A percentile compares a stretch with the other conserved stretches of the same genome.
Evolutionary conservation across 2,329 filamentous ascomycete species (phyloP).

Genomic region (Hypoxylon sp.): DNA sequence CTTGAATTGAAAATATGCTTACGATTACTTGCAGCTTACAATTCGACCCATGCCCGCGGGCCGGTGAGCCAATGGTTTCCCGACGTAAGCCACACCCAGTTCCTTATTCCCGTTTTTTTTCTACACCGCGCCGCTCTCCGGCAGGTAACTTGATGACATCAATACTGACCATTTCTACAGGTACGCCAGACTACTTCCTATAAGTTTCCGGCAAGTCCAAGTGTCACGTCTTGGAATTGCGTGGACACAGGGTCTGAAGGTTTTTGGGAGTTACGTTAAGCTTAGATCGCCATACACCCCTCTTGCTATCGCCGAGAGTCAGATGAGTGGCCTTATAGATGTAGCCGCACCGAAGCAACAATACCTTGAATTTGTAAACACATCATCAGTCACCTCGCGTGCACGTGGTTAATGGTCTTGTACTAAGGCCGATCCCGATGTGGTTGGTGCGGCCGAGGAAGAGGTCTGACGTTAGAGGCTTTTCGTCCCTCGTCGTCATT

Average conservation of each 20-base stretch:
- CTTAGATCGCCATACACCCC: constrained; percentile 27
- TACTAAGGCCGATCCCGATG: constrained; percentile 10
- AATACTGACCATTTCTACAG: constrained; percentile 49
- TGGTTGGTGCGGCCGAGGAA: constrained; percentile 4
- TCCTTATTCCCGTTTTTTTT: constrained; percentile 34
- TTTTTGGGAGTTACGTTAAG: constrained; percentile 28
- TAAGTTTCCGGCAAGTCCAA: constrained; percentile 57
- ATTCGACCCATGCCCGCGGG: constrained; percentile 97
- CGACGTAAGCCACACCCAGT: constrained; percentile 66
- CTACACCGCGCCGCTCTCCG: not conserved
- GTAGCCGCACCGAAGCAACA: constrained; percentile 5
- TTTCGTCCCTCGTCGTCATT: constrained; percentile 8
- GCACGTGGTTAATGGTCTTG: constrained; percentile 7
- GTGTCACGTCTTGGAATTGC: constrained; percentile 20
- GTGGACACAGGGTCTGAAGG: constrained; percentile 32
- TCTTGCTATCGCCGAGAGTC: constrained; percentile 27
- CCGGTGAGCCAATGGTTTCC: constrained; percentile 98
- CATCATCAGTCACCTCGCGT: constrained; percentile 3
- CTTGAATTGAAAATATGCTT: constrained; percentile 24
- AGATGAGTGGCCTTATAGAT: constrained; percentile 13
- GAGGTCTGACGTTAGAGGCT: constrained; percentile 2
- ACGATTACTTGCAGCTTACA: constrained; percentile 74
- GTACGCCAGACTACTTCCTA: constrained; percentile 98
- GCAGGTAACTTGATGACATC: constrained; percentile 1
- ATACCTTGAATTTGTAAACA: too few species aligned